These are phyloP conservation scores for Vachellia pachyceras DNA, from an alignment of 306 rosid species.

Conservation along the genomic window DNA sequence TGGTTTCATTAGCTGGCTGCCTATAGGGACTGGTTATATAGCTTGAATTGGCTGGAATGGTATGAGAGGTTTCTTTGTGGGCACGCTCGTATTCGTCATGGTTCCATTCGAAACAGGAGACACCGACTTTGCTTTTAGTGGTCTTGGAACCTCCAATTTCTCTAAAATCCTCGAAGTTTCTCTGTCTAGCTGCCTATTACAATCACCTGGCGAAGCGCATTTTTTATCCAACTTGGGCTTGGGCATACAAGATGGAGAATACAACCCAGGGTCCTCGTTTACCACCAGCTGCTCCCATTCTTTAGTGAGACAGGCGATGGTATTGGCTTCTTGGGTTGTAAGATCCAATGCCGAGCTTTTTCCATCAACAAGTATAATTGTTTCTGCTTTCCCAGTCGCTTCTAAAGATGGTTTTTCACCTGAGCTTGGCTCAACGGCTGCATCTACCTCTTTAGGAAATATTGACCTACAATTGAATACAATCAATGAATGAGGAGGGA, in stretches of 20 bases:
- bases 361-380: slow-evolving; percentile 30
- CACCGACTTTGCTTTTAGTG: slow-evolving; percentile 45
- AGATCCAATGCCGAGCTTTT: slow-evolving; percentile 34
- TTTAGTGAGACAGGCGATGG: slow-evolving; percentile 56
- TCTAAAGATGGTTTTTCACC: slow-evolving; percentile 42
- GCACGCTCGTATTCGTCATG: slow-evolving; percentile 35
- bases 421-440: slow-evolving; percentile 45
- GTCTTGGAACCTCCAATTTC: slow-evolving; percentile 83
- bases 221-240: slow-evolving; percentile 54
- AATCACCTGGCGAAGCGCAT: slow-evolving; percentile 44
- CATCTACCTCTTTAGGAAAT: slow-evolving; percentile 48
- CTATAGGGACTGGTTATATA: slow-evolving; percentile 44
- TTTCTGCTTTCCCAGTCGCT: slow-evolving; percentile 39
- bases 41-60: slow-evolving; percentile 51
- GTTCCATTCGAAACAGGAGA: slow-evolving; percentile 50
- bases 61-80: slow-evolving; percentile 54
- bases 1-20: slow-evolving; percentile 70
- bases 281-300: slow-evolving; percentile 83
- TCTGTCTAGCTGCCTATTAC: slow-evolving; percentile 55
- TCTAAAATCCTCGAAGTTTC: slow-evolving; percentile 81
- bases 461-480: slow-evolving; percentile 53
- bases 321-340: slow-evolving; percentile 47
- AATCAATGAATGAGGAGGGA: slow-evolving; percentile 26
- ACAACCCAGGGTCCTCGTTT: slow-evolving; percentile 54
- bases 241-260: slow-evolving; percentile 53